Evolutionary conservation across 2,329 filamentous ascomycete genomes (phyloP).

Genomic region (Penicillium sp.): DNA sequence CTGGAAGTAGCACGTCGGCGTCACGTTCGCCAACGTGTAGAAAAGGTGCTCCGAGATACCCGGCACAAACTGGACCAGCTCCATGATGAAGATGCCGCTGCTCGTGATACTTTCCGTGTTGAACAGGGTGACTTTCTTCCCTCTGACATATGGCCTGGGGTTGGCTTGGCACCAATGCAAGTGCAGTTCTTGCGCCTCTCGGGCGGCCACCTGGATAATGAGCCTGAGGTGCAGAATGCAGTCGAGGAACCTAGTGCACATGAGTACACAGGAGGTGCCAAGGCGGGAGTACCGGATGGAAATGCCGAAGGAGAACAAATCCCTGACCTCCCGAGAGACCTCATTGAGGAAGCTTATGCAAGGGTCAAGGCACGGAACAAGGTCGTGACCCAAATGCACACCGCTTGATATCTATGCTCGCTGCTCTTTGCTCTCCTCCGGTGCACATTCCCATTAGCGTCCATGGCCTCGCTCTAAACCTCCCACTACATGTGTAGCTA

Average conservation of each 20-base stretch:
- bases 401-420: background rate
- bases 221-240: conserved; percentile 10
- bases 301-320: conserved; percentile 38
- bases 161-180: conserved; percentile 58
- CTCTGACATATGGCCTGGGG: conserved; percentile 79
- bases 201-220: conserved; percentile 35
- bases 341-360: conserved; percentile 46
- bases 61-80: conserved; percentile 74
- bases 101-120: conserved; percentile 74
- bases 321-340: conserved; percentile 43
- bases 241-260: conserved; percentile 1
- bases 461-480: background rate
- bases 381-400: conserved; percentile 13
- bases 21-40: conserved; percentile 70
- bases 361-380: conserved; percentile 38
- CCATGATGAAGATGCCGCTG: conserved; percentile 67
- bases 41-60: conserved; percentile 73
- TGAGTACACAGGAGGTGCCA: conserved; percentile 4
- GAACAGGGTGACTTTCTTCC: conserved; percentile 86
- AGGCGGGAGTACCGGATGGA: conserved; percentile 11
- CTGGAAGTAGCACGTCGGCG: conserved; percentile 78
- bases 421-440: background rate
- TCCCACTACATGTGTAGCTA: background rate
- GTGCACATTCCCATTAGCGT: background rate
- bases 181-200: conserved; percentile 42